A percentile compares a stretch with the other conserved stretches of the same genome.
Conservation (phyloP, 176 grass and related monocot species). For the Aegilops tauschii region DNA sequence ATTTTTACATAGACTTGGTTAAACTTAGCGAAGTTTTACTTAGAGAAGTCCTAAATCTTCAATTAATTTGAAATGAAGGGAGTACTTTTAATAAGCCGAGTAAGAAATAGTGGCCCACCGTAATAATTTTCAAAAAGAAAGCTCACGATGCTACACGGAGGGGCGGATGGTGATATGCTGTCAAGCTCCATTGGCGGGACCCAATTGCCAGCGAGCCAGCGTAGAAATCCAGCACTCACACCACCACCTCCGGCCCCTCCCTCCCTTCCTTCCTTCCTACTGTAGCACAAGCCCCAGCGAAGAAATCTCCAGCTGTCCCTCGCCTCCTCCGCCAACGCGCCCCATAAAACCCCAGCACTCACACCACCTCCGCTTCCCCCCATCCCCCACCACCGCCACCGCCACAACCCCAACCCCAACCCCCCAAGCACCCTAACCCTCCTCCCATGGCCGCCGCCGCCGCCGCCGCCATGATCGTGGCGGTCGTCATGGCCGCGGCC, state of each 20-base stretch:
- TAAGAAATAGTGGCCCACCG: not conserved
- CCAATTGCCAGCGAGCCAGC: not conserved
- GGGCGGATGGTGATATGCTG: not conserved
- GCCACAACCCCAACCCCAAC: not conserved
- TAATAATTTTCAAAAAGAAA: not conserved
- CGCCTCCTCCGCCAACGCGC: not conserved
- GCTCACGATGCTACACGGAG: too few relatives aligned
- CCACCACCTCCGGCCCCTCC: too few relatives aligned
- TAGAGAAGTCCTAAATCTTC: too few relatives aligned
- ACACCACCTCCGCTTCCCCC: not conserved
- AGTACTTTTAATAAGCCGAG: too few relatives aligned
- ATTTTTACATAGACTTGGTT: too few relatives aligned
- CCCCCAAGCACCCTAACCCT: not conserved
- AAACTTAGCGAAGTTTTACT: too few relatives aligned
- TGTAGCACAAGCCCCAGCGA: not conserved
- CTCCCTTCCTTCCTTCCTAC: not conserved
- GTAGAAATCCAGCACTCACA: too few relatives aligned
- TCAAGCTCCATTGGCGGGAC: not conserved
- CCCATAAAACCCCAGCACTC: not conserved
- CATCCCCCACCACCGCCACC: not conserved
- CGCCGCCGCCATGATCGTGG: not conserved
- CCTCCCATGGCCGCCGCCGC: slow-evolving; percentile 11
- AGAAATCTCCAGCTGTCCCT: slow-evolving; percentile 8
- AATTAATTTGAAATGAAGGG: too few relatives aligned
- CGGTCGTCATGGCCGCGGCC: not conserved